These are phyloP conservation scores for Cicer pinnatifidum DNA, from an alignment of 306 rosid species.

Conservation along the genomic window DNA sequence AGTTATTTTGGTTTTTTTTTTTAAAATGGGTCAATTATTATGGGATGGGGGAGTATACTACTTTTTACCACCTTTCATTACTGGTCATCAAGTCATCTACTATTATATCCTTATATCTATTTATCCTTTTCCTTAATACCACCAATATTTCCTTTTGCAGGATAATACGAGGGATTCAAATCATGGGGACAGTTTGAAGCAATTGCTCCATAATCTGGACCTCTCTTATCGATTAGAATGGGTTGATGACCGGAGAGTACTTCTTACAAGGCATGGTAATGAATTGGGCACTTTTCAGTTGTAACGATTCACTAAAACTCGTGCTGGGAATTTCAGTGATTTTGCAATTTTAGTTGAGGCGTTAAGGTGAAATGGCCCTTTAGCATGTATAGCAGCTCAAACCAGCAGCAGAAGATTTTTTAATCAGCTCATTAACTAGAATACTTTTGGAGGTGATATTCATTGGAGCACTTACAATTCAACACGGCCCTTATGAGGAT, in stretches of 20 bases:
- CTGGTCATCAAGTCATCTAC: constrained; percentile 24
- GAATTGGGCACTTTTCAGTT: constrained; percentile 69
- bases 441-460: constrained; percentile 15
- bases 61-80: constrained; percentile 17
- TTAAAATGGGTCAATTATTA: too few species aligned
- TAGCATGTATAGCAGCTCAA: constrained; percentile 37
- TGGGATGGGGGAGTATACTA: neutral
- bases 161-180: constrained; percentile 55
- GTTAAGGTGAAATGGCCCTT: constrained; percentile 26
- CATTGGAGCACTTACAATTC: constrained; percentile 22
- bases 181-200: constrained; percentile 72
- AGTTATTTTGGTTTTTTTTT: too few species aligned
- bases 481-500: constrained; percentile 24
- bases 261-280: constrained; percentile 68
- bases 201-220: constrained; percentile 81
- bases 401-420: constrained; percentile 27
- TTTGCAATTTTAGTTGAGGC: constrained; percentile 29
- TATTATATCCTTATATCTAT: constrained; percentile 22
- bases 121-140: constrained; percentile 35
- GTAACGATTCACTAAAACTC: constrained; percentile 27
- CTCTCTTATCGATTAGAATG: constrained; percentile 84
- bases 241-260: constrained; percentile 68
- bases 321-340: constrained; percentile 26
- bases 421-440: constrained; percentile 26
- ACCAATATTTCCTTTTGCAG: constrained; percentile 47